Evolutionary conservation across 139 green algal genomes (phyloP), one percentile per base, ranked within the genome.

Genomic region (Closterium sp.): DNA sequence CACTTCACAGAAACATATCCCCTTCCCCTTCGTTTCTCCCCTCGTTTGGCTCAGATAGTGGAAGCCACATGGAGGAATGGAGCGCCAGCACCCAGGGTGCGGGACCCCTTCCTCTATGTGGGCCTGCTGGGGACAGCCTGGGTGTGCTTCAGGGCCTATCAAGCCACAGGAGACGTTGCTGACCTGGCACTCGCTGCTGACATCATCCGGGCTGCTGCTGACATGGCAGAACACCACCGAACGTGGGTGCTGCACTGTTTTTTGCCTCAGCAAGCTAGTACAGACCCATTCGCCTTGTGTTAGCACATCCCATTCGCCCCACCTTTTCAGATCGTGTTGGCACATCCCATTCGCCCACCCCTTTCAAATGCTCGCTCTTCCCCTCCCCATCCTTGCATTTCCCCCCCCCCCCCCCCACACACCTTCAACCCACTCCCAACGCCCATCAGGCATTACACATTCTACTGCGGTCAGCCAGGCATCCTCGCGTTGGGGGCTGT

Each of bases 401-500:
- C n/a, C n/a, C n/a, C n/a, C n/a, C n/a, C n/a, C n/a, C n/a, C n/a
- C n/a, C n/a, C n/a, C n/a, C n/a, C n/a, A n/a, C n/a, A n/a, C n/a
- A n/a, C n/a, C n/a, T n/a, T n/a, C n/a, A n/a, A n/a, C n/a, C n/a
- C n/a, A n/a, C n/a, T n/a, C 85, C n/a, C 21, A 9, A 87, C 32
- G 85, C 85, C 79, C 85, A 30, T 29, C 91, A 92, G 86, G 28
- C 19, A 87, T n/a, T 85, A 93, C 62, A 93, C 91, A 5, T 94
- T 94, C 87, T 87, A 93, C 30, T 93, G 88, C 17, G 91, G 91
- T 24, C 91, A 94, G 21, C 79, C 91, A 5, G 91, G 91, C 21
- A 93, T 94, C 9, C 92, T 93, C 17, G 87, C 91, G 19, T 31
- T 94, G 13, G 91, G 91, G 7, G 91, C 91, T 10, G 91, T 89